Percentiles rank a stretch among this genome's conserved stretches.
These are phyloP conservation scores for Stenocarpella maydis DNA, from an alignment of 2,329 filamentous ascomycete genomes.

Conservation along the genomic window DNA sequence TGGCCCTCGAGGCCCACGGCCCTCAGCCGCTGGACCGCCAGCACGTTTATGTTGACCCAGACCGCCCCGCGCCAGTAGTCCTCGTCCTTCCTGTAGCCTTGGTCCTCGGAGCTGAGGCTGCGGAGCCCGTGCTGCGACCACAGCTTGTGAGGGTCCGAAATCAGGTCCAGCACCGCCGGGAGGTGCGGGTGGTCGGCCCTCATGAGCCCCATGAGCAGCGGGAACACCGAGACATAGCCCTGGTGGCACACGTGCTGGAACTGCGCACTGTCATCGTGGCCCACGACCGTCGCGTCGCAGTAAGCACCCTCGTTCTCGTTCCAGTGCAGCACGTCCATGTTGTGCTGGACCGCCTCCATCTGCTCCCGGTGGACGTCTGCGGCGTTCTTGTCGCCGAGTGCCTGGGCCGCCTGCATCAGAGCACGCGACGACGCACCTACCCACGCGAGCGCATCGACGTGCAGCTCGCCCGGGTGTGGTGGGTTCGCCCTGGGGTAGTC, in stretches of 20 bases:
- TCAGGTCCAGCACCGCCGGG: constrained; percentile 33
- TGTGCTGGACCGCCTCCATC: constrained; percentile 76
- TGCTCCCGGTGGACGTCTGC: constrained; percentile 74
- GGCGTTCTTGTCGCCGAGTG: constrained; percentile 78
- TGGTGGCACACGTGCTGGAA: constrained; percentile 37
- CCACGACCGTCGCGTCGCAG: constrained; percentile 86
- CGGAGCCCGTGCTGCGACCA: constrained; percentile 36
- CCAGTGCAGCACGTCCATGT: constrained; percentile 92
- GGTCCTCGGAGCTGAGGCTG: constrained; percentile 36
- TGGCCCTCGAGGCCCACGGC: constrained; percentile 39
- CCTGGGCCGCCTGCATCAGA: constrained; percentile 76
- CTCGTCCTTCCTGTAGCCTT: constrained; percentile 36
- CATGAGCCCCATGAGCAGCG: constrained; percentile 38
- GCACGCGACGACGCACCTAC: constrained; percentile 88
- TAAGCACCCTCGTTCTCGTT: constrained; percentile 76
- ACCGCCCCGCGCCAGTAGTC: constrained; percentile 40
- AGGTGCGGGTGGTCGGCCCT: constrained; percentile 36
- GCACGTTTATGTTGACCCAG: constrained; percentile 40
- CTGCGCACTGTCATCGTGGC: constrained; percentile 38
- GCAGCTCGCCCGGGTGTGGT: constrained; percentile 91
- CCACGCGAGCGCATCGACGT: constrained; percentile 91
- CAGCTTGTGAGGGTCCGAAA: constrained; percentile 34
- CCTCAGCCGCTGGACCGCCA: constrained; percentile 66
- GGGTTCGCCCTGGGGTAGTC: constrained; percentile 91
- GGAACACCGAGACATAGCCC: constrained; percentile 37